Base-by-base conservation (phyloP, 108 stramenopile species). In the Pseudonitzschia delicatissima region DNA sequence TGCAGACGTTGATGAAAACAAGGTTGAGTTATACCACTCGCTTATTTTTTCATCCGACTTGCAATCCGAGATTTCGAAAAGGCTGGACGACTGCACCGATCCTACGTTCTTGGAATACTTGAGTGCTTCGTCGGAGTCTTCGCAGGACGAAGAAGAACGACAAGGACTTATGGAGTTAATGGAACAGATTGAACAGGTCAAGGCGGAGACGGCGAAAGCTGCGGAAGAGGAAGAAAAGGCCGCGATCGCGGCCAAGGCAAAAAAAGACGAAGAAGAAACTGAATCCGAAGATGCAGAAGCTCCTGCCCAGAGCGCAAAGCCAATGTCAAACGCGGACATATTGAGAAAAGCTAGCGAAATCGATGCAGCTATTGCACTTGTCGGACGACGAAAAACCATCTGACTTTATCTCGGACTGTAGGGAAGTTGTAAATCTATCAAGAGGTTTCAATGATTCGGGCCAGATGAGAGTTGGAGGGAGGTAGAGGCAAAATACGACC, bases 321-420 rank as follows among this genome's bases (percentile, higher is more conserved):
- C 31, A 4, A 57, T 68, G 67, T 58, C 67, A n/a, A 58, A 57
- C 57, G 57, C 57, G 11, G 67, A 68, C 35, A 25, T 68, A 3
- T 29, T 68, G 67, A 68, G 50, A 26, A 25, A 60, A 62, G 69
- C 61, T 9, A 70, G 62, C 48, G 45, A 39, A 49, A 70, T 70
- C 32, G 69, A 70, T 52, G 20, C 48, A 47, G 60, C 61, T 34
- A 45, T 70, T 29, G 67, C 35, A n/a, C 42, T 27, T 45, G 31
- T 58, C 67, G 12, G 67, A 68, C 44, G 67, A 68, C 33, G 67
- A 68, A 34, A 68, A 68, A 45, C 67, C 67, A 31, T 58, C 55
- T 2, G 67, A 68, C 45, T 68, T 68, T n/a, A 68, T 68, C 2
- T 42, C 39, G 12, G 67, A 68, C 31, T 57, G 57, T 25, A 26